Evolutionary conservation across 208 protist species (phyloP).

Genomic region (Endotrypanum monterogeii): DNA sequence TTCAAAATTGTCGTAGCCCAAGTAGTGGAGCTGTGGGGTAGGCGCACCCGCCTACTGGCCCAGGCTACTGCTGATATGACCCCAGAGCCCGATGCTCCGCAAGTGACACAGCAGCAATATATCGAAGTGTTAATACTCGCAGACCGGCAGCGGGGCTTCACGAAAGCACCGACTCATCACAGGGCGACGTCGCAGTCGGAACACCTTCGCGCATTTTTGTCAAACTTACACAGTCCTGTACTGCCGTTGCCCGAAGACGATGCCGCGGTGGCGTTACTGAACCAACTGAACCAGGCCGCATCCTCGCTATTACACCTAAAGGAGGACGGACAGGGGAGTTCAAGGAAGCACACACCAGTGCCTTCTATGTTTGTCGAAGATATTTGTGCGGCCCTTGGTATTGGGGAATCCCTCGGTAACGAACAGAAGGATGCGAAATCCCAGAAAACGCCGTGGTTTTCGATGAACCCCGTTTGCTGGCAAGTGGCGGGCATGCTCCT

Average conservation of each 20-base stretch:
- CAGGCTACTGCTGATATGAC: conserved; percentile 1
- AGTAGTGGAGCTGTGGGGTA: conserved; percentile 40
- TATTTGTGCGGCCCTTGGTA: background rate
- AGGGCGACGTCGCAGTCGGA: conserved; percentile 18
- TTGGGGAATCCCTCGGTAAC: background rate
- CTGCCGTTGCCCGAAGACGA: conserved; percentile 43
- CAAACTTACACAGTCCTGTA: conserved; percentile 45
- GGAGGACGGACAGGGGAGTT: background rate
- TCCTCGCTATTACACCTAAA: background rate
- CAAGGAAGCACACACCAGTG: background rate
- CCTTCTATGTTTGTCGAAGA: background rate
- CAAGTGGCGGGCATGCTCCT: conserved; percentile 42
- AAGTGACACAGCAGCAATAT: conserved; percentile 30
- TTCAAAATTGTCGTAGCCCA: conserved; percentile 50
- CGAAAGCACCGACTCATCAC: background rate
- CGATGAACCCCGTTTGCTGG: conserved; percentile 46
- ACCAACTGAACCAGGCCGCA: conserved; percentile 8
- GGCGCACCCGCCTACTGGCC: conserved; percentile 10
- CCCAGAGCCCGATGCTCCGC: background rate
- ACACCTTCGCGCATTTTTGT: conserved; percentile 60
- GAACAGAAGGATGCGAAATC: background rate
- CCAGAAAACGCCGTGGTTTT: conserved; percentile 33
- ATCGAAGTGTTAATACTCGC: conserved; percentile 32
- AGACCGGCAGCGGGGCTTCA: conserved; percentile 20
- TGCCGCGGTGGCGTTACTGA: conserved; percentile 33